Percentiles rank a stretch among this genome's conserved stretches.
Evolutionary conservation across 371 early-diverging fungal species (phyloP).

Genomic region (Mucor velutinosus): DNA sequence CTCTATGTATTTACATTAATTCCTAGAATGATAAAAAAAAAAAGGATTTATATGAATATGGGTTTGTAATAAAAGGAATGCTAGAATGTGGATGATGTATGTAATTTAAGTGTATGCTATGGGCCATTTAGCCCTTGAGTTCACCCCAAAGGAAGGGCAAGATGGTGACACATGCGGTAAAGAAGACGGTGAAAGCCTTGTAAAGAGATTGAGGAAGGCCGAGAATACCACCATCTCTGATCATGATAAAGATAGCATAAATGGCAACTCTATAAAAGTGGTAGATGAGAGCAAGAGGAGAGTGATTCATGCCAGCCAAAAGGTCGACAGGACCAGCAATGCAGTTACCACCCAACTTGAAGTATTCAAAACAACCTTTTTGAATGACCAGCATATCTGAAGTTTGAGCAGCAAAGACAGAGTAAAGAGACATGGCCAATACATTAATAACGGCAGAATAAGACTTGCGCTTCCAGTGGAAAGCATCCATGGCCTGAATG

Average conservation of each 20-base stretch:
- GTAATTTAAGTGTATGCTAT: not conserved
- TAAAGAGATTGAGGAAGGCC: slow-evolving; percentile 43
- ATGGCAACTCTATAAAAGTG: slow-evolving; percentile 90
- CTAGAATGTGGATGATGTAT: not conserved
- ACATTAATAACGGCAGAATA: slow-evolving; percentile 83
- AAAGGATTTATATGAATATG: not conserved
- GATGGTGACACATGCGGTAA: slow-evolving; percentile 58
- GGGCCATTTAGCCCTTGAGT: slow-evolving; percentile 16
- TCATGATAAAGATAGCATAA: slow-evolving; percentile 56
- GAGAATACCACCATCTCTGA: slow-evolving; percentile 39
- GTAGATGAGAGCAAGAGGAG: slow-evolving; percentile 67
- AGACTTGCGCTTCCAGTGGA: slow-evolving; percentile 79
- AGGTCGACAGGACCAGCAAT: slow-evolving; percentile 81
- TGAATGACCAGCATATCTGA: slow-evolving; percentile 65
- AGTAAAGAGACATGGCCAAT: slow-evolving; percentile 87
- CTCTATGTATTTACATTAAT: not conserved
- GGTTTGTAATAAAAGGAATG: not conserved
- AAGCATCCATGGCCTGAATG: slow-evolving; percentile 53
- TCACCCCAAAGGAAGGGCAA: slow-evolving; percentile 52
- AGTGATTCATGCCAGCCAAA: slow-evolving; percentile 68
- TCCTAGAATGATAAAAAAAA: not conserved
- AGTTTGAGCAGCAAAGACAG: slow-evolving; percentile 75
- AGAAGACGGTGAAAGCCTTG: slow-evolving; percentile 50
- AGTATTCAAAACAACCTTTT: slow-evolving; percentile 84
- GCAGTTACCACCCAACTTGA: slow-evolving; percentile 80